Conservation (phyloP, 306 rosid species). For the Gynostemma pentaphyllum region DNA sequence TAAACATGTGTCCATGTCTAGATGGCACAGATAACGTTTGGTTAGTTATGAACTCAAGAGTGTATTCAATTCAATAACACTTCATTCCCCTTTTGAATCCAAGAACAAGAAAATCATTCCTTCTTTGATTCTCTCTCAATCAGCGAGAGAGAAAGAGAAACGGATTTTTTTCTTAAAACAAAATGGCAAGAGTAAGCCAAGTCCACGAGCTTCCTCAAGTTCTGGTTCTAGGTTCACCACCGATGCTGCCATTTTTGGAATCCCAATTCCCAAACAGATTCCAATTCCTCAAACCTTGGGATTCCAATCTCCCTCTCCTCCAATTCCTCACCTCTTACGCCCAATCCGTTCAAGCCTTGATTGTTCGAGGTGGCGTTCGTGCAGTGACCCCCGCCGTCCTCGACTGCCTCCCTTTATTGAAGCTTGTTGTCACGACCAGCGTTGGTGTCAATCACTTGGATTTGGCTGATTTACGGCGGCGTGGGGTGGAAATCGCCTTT, state of each 20-base stretch:
- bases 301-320: slow-evolving; percentile 13
- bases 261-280: slow-evolving; percentile 18
- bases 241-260: background rate
- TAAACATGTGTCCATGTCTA: no score
- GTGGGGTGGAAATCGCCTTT: slow-evolving; percentile 18
- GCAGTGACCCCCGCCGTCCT: slow-evolving; percentile 11
- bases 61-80: no score
- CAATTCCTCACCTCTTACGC: slow-evolving; percentile 11
- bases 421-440: slow-evolving; percentile 16
- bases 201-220: background rate
- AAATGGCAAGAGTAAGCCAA: background rate
- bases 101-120: background rate
- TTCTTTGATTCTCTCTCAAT: background rate
- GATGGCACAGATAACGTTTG: no score
- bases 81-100: no score
- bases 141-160: background rate
- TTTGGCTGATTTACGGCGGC: slow-evolving; percentile 10
- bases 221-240: slow-evolving; percentile 6
- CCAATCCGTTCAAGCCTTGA: slow-evolving; percentile 12
- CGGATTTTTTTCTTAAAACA: background rate
- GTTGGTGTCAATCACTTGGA: slow-evolving; percentile 23
- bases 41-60: no score
- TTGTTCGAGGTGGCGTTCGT: background rate
- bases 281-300: slow-evolving; percentile 16
- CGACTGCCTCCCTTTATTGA: slow-evolving; percentile 16